Evolutionary conservation across 2,329 filamentous ascomycete genomes (phyloP), one percentile per base, ranked within the genome.

Genomic region (Epichloe sp.): DNA sequence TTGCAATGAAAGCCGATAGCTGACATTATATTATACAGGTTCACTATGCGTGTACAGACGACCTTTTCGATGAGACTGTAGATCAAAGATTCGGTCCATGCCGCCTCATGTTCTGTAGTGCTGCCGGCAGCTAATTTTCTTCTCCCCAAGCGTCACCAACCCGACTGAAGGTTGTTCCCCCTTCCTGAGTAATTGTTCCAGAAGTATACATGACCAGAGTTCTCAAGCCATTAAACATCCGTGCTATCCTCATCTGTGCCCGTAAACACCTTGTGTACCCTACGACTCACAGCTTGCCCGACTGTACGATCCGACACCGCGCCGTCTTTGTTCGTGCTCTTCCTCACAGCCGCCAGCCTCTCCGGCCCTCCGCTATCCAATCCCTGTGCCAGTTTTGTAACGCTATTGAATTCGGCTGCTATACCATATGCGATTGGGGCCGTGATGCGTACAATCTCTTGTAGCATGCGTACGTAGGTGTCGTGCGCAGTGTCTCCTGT

Each of bases 381-480:
- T 0, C 73, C 83, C 1, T 67, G 65, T 0, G 86, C 73, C 35
- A 93, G 66, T 35, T 75, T 67, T 11, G 71, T 65, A 1, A 86
- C 76, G 5, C 68, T 78, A 1, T 68, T 71, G 62, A 82, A 88
- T 62, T 82, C 73, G 1, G 70, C 70, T 1, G 75, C 74, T 52
- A 91, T 78, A 3, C 85, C 85, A 54, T 83, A 79, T 0, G 86
- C 86, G 59, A 88, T 79, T 0, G 83, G 78, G 0, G 80, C 77
- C 5, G 87, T 90, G 15, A 91, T 76, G 15, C 85, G 78, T 14
- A 74, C 73, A 41, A 90, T 79, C 66, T 89, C 83, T 65, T 88
- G 83, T 48, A 93, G 68, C 85, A 91, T 87, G 56, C 79, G 79
- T 44, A 80, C 70, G 55, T 84, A 91, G 0, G 82, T 87, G 58